Evolutionary conservation across 345 rosid species (phyloP).

Genomic region (Syzygium jambos): DNA sequence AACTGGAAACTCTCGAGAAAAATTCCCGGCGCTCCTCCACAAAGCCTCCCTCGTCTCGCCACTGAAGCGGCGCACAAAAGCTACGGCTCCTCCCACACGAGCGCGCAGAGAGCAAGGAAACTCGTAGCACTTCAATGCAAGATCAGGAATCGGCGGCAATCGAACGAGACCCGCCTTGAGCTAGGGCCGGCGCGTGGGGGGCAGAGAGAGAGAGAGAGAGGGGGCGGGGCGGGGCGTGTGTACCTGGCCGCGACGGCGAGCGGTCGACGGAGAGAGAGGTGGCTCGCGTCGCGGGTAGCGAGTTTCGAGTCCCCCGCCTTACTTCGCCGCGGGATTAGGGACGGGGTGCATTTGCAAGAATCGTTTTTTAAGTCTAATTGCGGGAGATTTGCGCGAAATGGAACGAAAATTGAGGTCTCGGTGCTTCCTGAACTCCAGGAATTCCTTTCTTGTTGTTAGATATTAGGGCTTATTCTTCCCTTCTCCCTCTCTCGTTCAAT

Average conservation of each 20-base stretch:
- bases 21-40: background rate
- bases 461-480: too few relatives aligned
- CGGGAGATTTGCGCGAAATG: fast-evolving
- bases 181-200: background rate
- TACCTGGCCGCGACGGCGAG: background rate
- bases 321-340: background rate
- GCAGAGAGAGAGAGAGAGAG: background rate
- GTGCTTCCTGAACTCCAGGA: too few relatives aligned
- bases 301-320: background rate
- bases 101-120: background rate
- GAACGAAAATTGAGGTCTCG: background rate
- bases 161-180: background rate
- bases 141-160: background rate
- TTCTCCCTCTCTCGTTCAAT: too few relatives aligned
- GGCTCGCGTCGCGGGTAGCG: background rate
- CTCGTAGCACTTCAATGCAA: background rate
- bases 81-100: background rate
- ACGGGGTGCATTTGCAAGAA: background rate
- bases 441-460: too few relatives aligned
- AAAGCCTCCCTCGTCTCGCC: background rate
- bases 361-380: background rate
- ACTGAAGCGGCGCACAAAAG: background rate
- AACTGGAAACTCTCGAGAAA: background rate
- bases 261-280: background rate
- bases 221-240: background rate